These are phyloP conservation scores for Phytopythium litorale DNA, from an alignment of 352 stramenopile genomes.

Conservation along the genomic window DNA sequence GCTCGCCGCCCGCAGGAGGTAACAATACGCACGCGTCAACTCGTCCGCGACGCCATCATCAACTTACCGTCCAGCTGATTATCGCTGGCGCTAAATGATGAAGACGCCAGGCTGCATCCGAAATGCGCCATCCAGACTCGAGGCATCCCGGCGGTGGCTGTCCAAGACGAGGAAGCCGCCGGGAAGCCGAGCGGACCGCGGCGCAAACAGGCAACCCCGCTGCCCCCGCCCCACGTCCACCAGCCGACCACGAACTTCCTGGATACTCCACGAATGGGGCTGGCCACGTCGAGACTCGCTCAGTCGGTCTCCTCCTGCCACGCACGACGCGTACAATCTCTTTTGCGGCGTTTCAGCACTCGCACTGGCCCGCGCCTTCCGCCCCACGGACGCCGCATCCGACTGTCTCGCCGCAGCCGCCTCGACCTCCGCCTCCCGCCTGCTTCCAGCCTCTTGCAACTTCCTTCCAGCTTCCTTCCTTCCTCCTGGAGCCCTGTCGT, in stretches of 20 bases:
- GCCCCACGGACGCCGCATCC: background rate
- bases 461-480: background rate
- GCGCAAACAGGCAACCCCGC: too few species aligned
- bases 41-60: background rate
- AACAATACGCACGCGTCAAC: background rate
- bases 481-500: too few species aligned
- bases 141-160: background rate
- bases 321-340: background rate
- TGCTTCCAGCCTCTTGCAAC: background rate
- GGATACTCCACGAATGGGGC: too few species aligned
- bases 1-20: too few species aligned
- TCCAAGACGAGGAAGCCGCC: background rate
- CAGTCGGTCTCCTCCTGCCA: background rate
- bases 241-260: too few species aligned
- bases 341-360: slow-evolving; percentile 3
- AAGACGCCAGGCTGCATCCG: background rate
- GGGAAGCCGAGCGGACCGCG: too few species aligned
- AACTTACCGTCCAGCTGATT: background rate
- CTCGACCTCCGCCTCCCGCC: background rate
- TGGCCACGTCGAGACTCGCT: background rate
- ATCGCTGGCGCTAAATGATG: background rate
- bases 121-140: background rate
- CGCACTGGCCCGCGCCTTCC: background rate
- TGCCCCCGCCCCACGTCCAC: too few species aligned
- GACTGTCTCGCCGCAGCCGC: background rate